Conservation (phyloP, 1,284 basidiomycete species). For the Irpex lacteus region DNA sequence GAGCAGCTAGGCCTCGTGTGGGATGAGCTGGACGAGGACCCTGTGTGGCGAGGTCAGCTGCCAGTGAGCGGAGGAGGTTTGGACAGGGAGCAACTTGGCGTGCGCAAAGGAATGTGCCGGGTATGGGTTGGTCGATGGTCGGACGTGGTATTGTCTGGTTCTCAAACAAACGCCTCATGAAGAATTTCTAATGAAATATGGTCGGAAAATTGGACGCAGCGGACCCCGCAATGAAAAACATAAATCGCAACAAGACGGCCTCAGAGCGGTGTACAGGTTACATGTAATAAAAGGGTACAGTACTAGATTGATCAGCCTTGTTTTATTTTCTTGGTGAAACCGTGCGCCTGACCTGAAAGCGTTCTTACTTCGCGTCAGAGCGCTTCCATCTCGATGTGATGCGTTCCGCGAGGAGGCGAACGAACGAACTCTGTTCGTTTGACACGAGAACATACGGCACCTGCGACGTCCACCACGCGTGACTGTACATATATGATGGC, state of each 20-base stretch:
- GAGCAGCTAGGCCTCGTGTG: conserved; percentile 42
- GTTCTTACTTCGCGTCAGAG: background rate
- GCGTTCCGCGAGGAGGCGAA: background rate
- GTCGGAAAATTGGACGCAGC: no score
- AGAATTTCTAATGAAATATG: no score
- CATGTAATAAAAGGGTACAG: background rate
- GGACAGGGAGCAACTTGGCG: conserved; percentile 42
- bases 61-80: conserved; percentile 40
- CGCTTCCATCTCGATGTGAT: background rate
- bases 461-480: no score
- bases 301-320: background rate
- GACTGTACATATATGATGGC: background rate
- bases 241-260: no score
- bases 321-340: background rate
- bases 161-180: no score
- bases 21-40: conserved; percentile 39
- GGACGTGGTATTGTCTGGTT: background rate
- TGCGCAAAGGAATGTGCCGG: conserved; percentile 55
- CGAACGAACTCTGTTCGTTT: background rate
- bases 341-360: background rate
- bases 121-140: conserved; percentile 58
- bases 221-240: no score
- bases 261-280: background rate
- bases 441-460: background rate
- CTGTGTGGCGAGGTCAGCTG: conserved; percentile 47